Percentiles rank a stretch among this genome's conserved stretches.
These are phyloP conservation scores for Zygoascus hellenicus DNA, from an alignment of 1,139 yeast species.

Conservation along the genomic window DNA sequence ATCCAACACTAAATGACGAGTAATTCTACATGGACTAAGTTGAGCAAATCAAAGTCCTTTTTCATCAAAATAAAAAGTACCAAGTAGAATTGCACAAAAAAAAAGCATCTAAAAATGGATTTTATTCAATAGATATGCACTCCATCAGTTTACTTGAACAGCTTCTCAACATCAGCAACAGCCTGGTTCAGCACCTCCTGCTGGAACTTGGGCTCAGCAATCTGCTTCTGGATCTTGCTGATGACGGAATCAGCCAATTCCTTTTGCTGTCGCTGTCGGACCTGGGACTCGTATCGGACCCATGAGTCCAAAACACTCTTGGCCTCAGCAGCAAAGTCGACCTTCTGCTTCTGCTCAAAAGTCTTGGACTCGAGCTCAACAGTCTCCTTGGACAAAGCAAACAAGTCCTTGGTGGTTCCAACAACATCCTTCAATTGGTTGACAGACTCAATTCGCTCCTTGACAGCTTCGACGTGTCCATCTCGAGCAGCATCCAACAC, in stretches of 20 bases:
- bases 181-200: constrained; percentile 87
- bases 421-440: constrained; percentile 89
- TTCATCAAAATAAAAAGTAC: no score
- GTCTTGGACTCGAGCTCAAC: constrained; percentile 92
- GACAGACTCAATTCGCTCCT: constrained; percentile 84
- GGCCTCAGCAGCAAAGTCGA: constrained; percentile 83
- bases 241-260: constrained; percentile 84
- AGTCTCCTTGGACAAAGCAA: constrained; percentile 93
- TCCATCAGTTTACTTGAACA: constrained; percentile 41
- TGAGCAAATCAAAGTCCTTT: no score
- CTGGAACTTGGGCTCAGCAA: constrained; percentile 87
- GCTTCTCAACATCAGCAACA: constrained; percentile 83
- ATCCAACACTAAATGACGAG: no score
- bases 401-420: constrained; percentile 81
- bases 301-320: constrained; percentile 94
- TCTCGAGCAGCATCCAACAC: constrained; percentile 83
- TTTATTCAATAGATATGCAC: not conserved
- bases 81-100: no score
- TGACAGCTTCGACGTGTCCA: constrained; percentile 87
- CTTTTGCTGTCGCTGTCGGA: constrained; percentile 93
- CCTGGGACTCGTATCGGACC: constrained; percentile 97
- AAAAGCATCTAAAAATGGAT: no score
- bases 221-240: constrained; percentile 80
- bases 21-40: no score
- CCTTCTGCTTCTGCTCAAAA: constrained; percentile 86